Conservation (phyloP, 441 rosid species). For the Syzygium malaccense region DNA sequence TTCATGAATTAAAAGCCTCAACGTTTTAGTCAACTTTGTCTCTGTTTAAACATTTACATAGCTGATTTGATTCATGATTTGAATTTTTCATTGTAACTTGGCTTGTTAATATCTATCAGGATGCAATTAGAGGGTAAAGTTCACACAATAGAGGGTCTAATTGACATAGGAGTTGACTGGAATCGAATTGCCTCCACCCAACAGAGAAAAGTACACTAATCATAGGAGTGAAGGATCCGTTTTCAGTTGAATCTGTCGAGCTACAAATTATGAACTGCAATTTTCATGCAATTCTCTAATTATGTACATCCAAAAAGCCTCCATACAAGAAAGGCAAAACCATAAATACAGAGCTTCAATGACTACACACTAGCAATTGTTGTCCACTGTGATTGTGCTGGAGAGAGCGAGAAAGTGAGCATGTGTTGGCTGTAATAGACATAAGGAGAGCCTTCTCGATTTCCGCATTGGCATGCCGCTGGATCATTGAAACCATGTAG, state of each 20-base stretch:
- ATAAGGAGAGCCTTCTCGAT: not conserved
- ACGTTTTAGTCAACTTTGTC: not conserved
- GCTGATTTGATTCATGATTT: not conserved
- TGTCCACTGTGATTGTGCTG: not conserved
- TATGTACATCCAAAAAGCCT: not conserved
- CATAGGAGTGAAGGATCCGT: not conserved
- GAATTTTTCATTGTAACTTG: not conserved
- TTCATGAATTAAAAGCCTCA: not conserved
- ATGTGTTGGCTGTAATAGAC: not conserved
- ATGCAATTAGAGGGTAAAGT: not conserved
- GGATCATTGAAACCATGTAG: not conserved
- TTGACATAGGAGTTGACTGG: not conserved
- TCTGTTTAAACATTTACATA: not conserved
- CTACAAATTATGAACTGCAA: not conserved
- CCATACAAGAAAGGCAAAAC: not conserved
- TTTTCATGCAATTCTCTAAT: not conserved
- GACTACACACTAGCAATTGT: not conserved
- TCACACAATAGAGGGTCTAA: not conserved
- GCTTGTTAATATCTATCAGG: not conserved
- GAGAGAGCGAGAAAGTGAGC: not conserved
- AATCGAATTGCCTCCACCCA: not conserved
- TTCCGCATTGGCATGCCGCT: not conserved
- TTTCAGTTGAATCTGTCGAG: not conserved
- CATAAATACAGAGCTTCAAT: not conserved
- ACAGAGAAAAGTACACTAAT: not conserved